phyloP scores from a whole-genome alignment of 129 eudicot genomes.

The Smallanthus sonchifolius region DNA sequence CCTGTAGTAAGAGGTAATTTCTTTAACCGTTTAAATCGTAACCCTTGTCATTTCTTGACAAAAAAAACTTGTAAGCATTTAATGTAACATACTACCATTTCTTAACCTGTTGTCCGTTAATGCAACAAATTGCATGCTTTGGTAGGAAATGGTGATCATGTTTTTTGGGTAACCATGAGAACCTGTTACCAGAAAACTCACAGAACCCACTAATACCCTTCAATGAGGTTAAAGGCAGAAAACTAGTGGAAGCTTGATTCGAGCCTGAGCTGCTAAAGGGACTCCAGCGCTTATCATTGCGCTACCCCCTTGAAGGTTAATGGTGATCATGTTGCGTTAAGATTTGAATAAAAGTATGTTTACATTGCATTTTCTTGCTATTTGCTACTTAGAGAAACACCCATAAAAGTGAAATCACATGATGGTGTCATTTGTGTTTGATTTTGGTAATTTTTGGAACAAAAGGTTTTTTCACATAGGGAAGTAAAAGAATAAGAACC shows the following conservation, averaged over 20 bases:
- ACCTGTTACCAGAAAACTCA: too few species aligned
- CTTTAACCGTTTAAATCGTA: not conserved
- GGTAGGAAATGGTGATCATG: not conserved
- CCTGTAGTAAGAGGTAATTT: conserved; percentile 37
- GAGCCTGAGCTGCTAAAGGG: not conserved
- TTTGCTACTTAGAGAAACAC: not conserved
- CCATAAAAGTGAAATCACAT: not conserved
- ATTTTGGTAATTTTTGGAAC: not conserved
- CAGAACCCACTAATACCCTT: too few species aligned
- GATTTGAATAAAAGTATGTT: not conserved
- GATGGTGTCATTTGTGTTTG: not conserved
- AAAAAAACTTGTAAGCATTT: not conserved
- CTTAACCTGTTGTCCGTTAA: not conserved
- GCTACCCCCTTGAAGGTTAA: too few species aligned
- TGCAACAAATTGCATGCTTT: not conserved
- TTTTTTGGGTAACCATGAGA: not conserved
- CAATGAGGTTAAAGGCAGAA: too few species aligned
- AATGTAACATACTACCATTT: not conserved
- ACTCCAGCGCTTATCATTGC: not conserved
- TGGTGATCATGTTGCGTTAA: not conserved
- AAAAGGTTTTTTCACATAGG: not conserved
- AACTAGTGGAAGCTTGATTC: too few species aligned
- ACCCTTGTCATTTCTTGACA: not conserved
- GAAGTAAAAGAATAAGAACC: not conserved
- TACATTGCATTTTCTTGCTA: not conserved